A percentile compares a stretch with the other conserved stretches of the same genome.
Conservation (phyloP, 768 basidiomycete genomes). For the Pisolithus sp. region DNA sequence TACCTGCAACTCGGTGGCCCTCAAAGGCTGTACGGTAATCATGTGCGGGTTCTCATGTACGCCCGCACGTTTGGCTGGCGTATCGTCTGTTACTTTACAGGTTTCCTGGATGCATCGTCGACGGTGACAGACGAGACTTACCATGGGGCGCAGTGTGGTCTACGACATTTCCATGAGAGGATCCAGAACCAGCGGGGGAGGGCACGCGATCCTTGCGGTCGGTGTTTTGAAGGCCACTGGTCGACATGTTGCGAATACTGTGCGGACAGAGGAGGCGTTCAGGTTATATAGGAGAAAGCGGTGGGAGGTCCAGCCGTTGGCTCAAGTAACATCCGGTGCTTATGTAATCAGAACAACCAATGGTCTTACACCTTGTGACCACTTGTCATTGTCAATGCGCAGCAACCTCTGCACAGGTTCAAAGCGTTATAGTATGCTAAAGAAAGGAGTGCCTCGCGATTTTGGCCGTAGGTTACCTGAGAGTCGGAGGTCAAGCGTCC, state of each 20-base stretch:
- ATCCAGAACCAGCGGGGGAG: conserved; percentile 26
- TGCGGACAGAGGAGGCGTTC: not conserved
- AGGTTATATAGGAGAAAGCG: not conserved
- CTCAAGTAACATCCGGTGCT: not conserved
- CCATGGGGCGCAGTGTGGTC: conserved; percentile 66
- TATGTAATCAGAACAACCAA: too few species aligned
- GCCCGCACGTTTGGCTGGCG: conserved; percentile 29
- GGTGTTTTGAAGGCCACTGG: conserved; percentile 11
- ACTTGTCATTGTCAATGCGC: not conserved
- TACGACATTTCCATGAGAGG: conserved; percentile 56
- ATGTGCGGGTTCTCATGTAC: conserved; percentile 34
- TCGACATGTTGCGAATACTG: conserved; percentile 16
- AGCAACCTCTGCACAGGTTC: not conserved
- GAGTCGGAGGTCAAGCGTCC: too few species aligned
- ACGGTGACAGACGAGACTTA: conserved; percentile 23
- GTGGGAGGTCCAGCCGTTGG: not conserved
- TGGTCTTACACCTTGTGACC: too few species aligned
- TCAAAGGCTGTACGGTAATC: conserved; percentile 81
- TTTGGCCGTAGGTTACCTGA: too few species aligned
- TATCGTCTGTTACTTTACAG: conserved; percentile 59
- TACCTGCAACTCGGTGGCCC: conserved; percentile 84
- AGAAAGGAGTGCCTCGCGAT: too few species aligned
- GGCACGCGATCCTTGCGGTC: conserved; percentile 53
- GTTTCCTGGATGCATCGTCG: conserved; percentile 10
- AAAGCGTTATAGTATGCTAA: not conserved